A percentile compares a stretch with the other conserved stretches of the same genome.
phyloP scores from a whole-genome alignment of 1,284 basidiomycete species.

The Moesziomyces parantarcticus region DNA sequence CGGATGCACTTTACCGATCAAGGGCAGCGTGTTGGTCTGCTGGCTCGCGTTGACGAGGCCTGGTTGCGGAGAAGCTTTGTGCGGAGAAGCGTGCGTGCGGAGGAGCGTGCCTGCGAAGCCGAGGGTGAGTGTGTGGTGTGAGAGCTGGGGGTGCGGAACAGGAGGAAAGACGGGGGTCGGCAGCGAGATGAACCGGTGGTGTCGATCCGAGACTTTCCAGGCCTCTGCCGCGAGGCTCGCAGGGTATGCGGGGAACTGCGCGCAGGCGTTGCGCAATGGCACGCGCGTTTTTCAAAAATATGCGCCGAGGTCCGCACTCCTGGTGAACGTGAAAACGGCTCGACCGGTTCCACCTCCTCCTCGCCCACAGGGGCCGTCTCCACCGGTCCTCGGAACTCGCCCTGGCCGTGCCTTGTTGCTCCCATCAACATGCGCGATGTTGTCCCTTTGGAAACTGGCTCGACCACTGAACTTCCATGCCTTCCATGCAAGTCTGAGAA shows the following conservation, averaged over 20 bases:
- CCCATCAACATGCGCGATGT: too few relatives aligned
- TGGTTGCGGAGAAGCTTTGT: not conserved
- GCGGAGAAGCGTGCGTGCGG: not conserved
- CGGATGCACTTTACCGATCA: conserved; percentile 22
- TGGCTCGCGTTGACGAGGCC: not conserved
- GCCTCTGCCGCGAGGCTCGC: too few relatives aligned
- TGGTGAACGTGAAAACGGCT: not conserved
- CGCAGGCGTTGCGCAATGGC: not conserved
- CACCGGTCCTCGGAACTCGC: not conserved
- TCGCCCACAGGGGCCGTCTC: too few relatives aligned
- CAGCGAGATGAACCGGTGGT: not conserved
- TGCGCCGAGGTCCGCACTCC: too few relatives aligned
- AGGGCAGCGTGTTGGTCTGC: not conserved
- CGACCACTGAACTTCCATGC: too few relatives aligned
- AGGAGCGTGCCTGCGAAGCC: too few relatives aligned
- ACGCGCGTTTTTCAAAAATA: not conserved
- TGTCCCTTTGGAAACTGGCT: too few relatives aligned
- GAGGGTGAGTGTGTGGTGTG: too few relatives aligned
- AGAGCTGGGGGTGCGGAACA: not conserved
- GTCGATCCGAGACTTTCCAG: too few relatives aligned
- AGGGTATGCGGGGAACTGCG: not conserved
- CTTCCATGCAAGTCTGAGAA: too few relatives aligned
- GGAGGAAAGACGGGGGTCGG: not conserved
- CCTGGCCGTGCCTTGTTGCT: too few relatives aligned
- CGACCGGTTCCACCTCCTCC: not conserved